Evolutionary conservation across 2,329 filamentous ascomycete genomes (phyloP).

Genomic region (Clonostachys chloroleuca): DNA sequence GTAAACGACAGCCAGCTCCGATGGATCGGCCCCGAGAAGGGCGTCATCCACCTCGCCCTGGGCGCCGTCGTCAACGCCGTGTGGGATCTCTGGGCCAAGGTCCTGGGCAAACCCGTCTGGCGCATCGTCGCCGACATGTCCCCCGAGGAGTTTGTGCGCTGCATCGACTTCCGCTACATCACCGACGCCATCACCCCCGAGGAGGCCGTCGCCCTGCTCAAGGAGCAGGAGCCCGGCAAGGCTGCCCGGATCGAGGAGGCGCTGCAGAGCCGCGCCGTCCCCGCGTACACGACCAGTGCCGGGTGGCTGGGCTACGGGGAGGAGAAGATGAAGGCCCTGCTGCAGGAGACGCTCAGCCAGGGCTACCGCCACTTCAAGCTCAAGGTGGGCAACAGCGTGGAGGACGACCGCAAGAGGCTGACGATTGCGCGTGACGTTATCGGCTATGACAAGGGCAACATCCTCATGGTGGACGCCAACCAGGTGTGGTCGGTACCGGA

Average conservation of each 20-base stretch:
- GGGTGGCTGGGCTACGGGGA: conserved; percentile 91
- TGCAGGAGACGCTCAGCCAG: conserved; percentile 68
- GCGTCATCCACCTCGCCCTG: conserved; percentile 87
- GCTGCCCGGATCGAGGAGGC: conserved; percentile 69
- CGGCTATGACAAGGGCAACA: conserved; percentile 76
- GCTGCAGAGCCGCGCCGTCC: conserved; percentile 69
- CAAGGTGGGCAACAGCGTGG: conserved; percentile 75
- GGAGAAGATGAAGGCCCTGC: conserved; percentile 75
- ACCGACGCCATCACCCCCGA: conserved; percentile 87
- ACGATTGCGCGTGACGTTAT: conserved; percentile 74
- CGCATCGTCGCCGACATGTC: conserved; percentile 85
- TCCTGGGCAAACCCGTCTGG: conserved; percentile 84
- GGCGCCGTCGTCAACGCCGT: conserved; percentile 86
- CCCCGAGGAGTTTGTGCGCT: conserved; percentile 78
- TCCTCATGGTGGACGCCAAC: conserved; percentile 92
- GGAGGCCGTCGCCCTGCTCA: conserved; percentile 71
- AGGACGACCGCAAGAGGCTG: conserved; percentile 67
- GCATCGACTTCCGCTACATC: conserved; percentile 94
- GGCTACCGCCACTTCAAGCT: conserved; percentile 88
- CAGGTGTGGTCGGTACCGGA: conserved; percentile 90
- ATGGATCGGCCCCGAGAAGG: conserved; percentile 93
- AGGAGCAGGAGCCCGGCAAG: conserved; percentile 63
- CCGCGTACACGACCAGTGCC: conserved; percentile 85
- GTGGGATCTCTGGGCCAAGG: conserved; percentile 95
- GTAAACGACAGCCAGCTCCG: conserved; percentile 86